These are phyloP conservation scores for Silene noctiflora DNA, from an alignment of 179 eudicot species.

Conservation along the genomic window DNA sequence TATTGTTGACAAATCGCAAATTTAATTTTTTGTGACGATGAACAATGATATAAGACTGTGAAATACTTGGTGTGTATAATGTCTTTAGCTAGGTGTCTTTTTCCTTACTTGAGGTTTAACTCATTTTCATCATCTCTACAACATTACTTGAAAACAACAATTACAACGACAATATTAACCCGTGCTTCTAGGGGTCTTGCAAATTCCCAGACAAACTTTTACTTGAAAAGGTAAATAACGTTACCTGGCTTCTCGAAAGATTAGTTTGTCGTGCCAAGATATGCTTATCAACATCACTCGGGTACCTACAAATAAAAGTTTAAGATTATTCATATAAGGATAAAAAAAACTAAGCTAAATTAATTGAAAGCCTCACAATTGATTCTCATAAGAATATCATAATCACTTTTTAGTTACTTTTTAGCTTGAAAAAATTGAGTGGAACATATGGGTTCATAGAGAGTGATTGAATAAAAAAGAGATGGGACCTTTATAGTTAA, in stretches of 20 bases:
- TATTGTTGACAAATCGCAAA: not conserved
- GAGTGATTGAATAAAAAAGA: constrained; percentile 28
- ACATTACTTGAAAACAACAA: no score
- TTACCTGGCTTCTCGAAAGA: constrained; percentile 88
- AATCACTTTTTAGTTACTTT: constrained; percentile 18
- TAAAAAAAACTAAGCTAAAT: constrained; percentile 11
- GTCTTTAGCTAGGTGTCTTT: no score
- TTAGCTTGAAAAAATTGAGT: constrained; percentile 4
- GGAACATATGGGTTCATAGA: constrained; percentile 27
- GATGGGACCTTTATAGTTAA: constrained; percentile 31
- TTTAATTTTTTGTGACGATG: not conserved
- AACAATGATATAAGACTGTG: not conserved
- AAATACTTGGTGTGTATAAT: no score
- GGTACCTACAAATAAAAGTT: constrained; percentile 60
- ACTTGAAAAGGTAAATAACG: not conserved
- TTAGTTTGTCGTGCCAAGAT: constrained; percentile 96
- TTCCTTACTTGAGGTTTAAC: no score
- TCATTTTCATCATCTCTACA: no score
- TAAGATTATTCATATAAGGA: constrained; percentile 6
- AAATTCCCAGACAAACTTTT: no score
- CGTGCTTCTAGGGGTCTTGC: no score
- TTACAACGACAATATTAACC: no score
- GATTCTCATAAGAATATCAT: constrained; percentile 15
- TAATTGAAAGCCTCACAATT: constrained; percentile 13
- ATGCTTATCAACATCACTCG: constrained; percentile 92